These are phyloP conservation scores for Candida cerambycidarum DNA, from an alignment of 805 yeast genomes.

Conservation along the genomic window DNA sequence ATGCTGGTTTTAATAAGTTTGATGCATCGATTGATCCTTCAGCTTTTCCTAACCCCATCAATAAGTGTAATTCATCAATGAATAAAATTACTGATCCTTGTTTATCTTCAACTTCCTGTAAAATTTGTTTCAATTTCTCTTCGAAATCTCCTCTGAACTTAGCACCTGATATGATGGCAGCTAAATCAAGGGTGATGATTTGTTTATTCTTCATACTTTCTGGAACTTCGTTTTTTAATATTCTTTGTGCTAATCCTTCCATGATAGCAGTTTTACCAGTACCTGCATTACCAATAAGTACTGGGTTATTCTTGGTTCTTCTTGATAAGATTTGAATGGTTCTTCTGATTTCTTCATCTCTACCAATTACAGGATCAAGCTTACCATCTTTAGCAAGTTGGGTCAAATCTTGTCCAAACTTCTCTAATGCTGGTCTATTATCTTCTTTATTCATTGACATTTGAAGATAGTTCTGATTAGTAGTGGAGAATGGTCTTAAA, in stretches of 20 bases:
- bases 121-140: slow-evolving; percentile 76
- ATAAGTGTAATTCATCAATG: slow-evolving; percentile 86
- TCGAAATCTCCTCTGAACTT: slow-evolving; percentile 96
- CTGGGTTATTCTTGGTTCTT: slow-evolving; percentile 94
- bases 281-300: slow-evolving; percentile 93
- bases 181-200: slow-evolving; percentile 81
- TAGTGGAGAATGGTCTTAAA: slow-evolving; percentile 22
- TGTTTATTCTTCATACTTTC: slow-evolving; percentile 87
- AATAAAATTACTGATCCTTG: slow-evolving; percentile 76
- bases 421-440: slow-evolving; percentile 71
- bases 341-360: slow-evolving; percentile 92
- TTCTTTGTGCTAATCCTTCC: slow-evolving; percentile 95
- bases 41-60: slow-evolving; percentile 87
- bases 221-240: slow-evolving; percentile 89
- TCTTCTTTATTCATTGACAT: slow-evolving; percentile 49
- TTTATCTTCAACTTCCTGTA: slow-evolving; percentile 80
- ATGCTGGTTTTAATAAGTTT: slow-evolving; percentile 85
- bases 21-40: slow-evolving; percentile 97
- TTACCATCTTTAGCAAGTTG: slow-evolving; percentile 85
- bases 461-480: slow-evolving; percentile 20
- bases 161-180: slow-evolving; percentile 90
- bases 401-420: slow-evolving; percentile 84
- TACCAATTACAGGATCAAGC: slow-evolving; percentile 93
- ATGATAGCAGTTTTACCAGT: slow-evolving; percentile 97
- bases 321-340: slow-evolving; percentile 91